These are phyloP conservation scores for Debaryomyces fabryi DNA, from an alignment of 1,139 yeast species.

Conservation along the genomic window DNA sequence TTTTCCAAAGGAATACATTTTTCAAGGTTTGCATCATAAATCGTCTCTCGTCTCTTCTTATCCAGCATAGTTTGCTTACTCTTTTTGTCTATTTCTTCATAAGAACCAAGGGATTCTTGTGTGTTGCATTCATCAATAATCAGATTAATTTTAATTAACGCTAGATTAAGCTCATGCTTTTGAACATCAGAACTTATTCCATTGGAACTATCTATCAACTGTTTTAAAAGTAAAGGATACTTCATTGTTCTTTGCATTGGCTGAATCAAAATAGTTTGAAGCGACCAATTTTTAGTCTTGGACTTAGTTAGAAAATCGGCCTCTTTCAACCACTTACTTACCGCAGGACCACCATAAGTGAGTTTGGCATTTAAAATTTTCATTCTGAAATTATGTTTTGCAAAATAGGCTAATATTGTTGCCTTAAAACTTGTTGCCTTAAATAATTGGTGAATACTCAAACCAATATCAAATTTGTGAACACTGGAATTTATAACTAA, in stretches of 20 bases:
- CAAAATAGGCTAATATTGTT: conserved; percentile 9
- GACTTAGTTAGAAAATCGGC: conserved; percentile 12
- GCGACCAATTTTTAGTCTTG: conserved; percentile 2
- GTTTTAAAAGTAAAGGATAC: conserved; percentile 21
- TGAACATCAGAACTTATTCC: conserved; percentile 8
- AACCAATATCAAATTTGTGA: conserved; percentile 22
- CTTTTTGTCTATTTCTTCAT: conserved; percentile 17
- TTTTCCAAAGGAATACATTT: conserved; percentile 12
- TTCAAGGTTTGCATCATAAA: conserved; percentile 11
- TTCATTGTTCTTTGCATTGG: conserved; percentile 18
- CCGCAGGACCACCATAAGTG: conserved; percentile 6
- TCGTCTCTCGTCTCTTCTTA: conserved; percentile 8
- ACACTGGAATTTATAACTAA: conserved; percentile 14
- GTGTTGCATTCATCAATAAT: conserved; percentile 15
- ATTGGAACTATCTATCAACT: conserved; percentile 14
- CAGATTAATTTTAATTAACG: conserved; percentile 22
- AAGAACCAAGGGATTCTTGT: conserved; percentile 14
- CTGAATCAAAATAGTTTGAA: conserved; percentile 12
- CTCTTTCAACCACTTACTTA: conserved; percentile 18
- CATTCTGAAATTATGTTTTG: conserved; percentile 11
- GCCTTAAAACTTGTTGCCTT: conserved; percentile 8
- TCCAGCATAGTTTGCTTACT: conserved; percentile 5
- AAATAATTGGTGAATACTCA: conserved; percentile 9
- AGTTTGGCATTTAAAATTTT: conserved; percentile 5
- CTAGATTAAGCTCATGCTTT: conserved; percentile 16